Evolutionary conservation across 1,284 basidiomycete species (phyloP).

Genomic region (Fomitopsis pinicola): DNA sequence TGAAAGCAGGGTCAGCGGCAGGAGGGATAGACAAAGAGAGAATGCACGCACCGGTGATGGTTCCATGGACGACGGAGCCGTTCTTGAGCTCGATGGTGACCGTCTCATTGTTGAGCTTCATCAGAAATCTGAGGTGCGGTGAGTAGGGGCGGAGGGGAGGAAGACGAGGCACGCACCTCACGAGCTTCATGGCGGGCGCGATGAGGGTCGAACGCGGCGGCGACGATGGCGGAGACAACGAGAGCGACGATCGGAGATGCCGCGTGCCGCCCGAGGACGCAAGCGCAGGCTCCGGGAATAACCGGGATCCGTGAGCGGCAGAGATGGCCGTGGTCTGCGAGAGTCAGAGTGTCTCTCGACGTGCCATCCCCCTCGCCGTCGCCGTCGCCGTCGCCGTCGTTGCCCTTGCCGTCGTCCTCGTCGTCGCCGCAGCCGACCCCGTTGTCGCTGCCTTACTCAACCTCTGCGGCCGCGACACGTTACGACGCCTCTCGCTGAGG

Average conservation of each 20-base stretch:
- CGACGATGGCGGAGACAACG: neutral
- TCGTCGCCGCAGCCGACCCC: neutral
- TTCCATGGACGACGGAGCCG: slow-evolving; percentile 92
- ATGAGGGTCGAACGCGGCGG: too few relatives aligned
- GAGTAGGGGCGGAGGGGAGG: slow-evolving; percentile 1
- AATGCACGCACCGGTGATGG: slow-evolving; percentile 80
- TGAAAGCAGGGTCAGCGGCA: slow-evolving; percentile 25
- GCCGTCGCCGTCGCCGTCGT: neutral
- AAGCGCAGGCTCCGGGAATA: too few relatives aligned
- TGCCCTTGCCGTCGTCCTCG: neutral
- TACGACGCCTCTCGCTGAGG: neutral
- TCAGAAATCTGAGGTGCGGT: slow-evolving; percentile 73
- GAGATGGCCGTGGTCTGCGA: too few relatives aligned
- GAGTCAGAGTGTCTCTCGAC: too few relatives aligned
- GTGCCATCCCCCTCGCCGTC: neutral
- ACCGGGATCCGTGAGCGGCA: too few relatives aligned
- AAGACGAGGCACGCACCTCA: slow-evolving; percentile 33
- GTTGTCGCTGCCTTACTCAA: neutral
- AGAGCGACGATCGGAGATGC: neutral
- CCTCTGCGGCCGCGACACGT: neutral
- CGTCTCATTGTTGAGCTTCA: slow-evolving; percentile 99
- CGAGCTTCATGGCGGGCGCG: slow-evolving; percentile 43
- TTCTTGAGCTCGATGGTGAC: slow-evolving; percentile 99
- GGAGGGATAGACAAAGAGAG: neutral
- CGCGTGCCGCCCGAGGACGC: too few relatives aligned